Evolutionary conservation across 148 eudicot species (phyloP), one percentile per base, ranked within the genome.

Genomic region (Arbutus unedo): DNA sequence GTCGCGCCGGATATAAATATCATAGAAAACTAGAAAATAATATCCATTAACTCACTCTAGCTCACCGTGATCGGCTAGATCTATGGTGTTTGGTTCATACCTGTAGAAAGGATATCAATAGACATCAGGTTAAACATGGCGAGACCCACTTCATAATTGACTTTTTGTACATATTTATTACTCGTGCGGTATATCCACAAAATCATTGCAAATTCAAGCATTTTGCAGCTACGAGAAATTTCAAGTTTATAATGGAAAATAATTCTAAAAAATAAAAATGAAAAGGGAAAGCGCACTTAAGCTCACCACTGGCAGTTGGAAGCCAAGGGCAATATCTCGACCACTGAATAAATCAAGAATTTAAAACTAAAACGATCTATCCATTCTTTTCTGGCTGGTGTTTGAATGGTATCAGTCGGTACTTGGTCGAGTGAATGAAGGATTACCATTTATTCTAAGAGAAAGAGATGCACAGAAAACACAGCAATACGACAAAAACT

Each of bases 11-110:
- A 56, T 43, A 66, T 64, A 72, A 44, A 50, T 47, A 80, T 59
- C 82, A 44, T n/a, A 48, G 45, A 49, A 76, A 64, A 47, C 41
- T n/a, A 50, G 74, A 5, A 62, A 13, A 67, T 47, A 23, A 76
- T 57, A 47, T 74, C 62, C 16, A 41, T 21, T 6, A 55, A 91
- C 99, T 91, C 83, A 96, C 99, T 94, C 98, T 62, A 93, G 93
- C 85, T 96, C 99, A 79, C 91, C 84, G 23, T 77, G 98, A 78
- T 94, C 97, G 31, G 96, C 89, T 81, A 96, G 95, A 85, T 96
- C 99, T 53, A 96, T 90, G 43, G 99, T 96, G 87, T 94, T 96
- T 48, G 98, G 99, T 83, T 96, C 98, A 79, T 96, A 96, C 74
- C 99, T 96, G 93, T 78, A 83, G 70, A 10, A 74, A 81, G 60